Evolutionary conservation across 306 rosid species (phyloP), one percentile per base, ranked within the genome.

Genomic region (Senna siamea): DNA sequence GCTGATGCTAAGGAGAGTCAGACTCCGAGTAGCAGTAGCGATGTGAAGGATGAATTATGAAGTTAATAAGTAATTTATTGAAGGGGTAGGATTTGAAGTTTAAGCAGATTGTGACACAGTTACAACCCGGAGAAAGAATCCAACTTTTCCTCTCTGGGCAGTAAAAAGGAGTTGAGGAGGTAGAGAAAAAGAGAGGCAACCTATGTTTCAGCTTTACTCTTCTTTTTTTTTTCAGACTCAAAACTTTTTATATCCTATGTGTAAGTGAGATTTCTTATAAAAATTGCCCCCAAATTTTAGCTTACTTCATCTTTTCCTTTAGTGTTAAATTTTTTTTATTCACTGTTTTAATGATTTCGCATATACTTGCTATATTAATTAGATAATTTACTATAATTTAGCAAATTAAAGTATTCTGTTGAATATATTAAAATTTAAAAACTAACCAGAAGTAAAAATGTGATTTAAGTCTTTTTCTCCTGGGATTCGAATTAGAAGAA

Each of bases 11-110:
- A 85, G 64, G 92, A 43, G 14, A 65, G 41, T 15, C 9, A 82
- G 53, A 64, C 8, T 66, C 9, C 81, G 58, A 85, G 85, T 79
- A 80, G 86, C 83, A 52, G 75, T 20, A 64, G 57, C 5, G 89
- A 86, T 52, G 73, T 82, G 73, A 95, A 88, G 87, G 99, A 95
- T 84, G 99, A 95, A 76, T 66, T 95, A 60, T 95, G 87, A 92
- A 34, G 26, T 69, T 10, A 59, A 60, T 55, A 62, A 32, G 28
- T 63, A 18, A 55, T 44, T 57, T 69, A 61, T 56, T 67, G 74
- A 7, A 44, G 81, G n/a, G 48, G 53, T 58, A 54, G 69, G 73
- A 64, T 55, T 57, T 65, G 9, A 64, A 74, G 61, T 55, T 58
- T 52, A 23, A 70, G 72, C 48, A 63, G 69, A 79, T 46, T 74